phyloP scores from a whole-genome alignment of 768 basidiomycete genomes.

The Zangia roseola region DNA sequence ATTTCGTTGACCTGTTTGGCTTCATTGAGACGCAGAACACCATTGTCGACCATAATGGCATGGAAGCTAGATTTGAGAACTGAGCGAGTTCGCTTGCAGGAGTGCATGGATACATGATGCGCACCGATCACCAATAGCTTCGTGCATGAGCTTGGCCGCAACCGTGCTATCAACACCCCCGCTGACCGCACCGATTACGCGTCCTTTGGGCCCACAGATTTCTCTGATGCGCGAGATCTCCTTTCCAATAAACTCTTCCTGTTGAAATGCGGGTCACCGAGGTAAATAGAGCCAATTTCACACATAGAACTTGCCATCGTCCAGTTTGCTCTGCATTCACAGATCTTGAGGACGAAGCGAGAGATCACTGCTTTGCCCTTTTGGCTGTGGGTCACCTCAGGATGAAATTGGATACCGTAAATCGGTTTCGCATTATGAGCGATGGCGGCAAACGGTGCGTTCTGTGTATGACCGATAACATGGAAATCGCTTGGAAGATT shows the following conservation, averaged over 20 bases:
- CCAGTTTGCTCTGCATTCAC: slow-evolving; percentile 81
- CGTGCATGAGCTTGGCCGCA: slow-evolving; percentile 98
- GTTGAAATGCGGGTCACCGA: slow-evolving; percentile 26
- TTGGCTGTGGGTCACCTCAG: slow-evolving; percentile 94
- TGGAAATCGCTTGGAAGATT: slow-evolving; percentile 81
- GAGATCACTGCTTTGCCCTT: slow-evolving; percentile 88
- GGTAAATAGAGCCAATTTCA: neutral
- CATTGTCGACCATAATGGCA: slow-evolving; percentile 99
- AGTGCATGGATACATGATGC: slow-evolving; percentile 10
- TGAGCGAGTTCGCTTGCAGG: neutral
- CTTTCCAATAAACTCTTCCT: slow-evolving; percentile 96
- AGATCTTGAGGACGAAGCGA: slow-evolving; percentile 81
- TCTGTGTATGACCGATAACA: slow-evolving; percentile 80
- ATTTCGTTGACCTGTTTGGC: slow-evolving; percentile 88
- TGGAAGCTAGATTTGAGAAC: slow-evolving; percentile 67
- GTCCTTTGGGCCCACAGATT: slow-evolving; percentile 91
- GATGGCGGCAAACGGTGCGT: slow-evolving; percentile 90
- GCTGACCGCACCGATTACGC: slow-evolving; percentile 96
- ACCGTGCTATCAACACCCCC: slow-evolving; percentile 99
- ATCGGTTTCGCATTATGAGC: slow-evolving; percentile 86
- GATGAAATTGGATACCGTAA: slow-evolving; percentile 98
- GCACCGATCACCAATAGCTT: slow-evolving; percentile 96
- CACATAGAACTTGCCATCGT: slow-evolving; percentile 69
- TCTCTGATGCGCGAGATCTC: slow-evolving; percentile 92
- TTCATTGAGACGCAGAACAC: slow-evolving; percentile 91